Evolutionary conservation across 2,329 filamentous ascomycete species (phyloP), one percentile per base, ranked within the genome.

Genomic region (Fusarium succisae): DNA sequence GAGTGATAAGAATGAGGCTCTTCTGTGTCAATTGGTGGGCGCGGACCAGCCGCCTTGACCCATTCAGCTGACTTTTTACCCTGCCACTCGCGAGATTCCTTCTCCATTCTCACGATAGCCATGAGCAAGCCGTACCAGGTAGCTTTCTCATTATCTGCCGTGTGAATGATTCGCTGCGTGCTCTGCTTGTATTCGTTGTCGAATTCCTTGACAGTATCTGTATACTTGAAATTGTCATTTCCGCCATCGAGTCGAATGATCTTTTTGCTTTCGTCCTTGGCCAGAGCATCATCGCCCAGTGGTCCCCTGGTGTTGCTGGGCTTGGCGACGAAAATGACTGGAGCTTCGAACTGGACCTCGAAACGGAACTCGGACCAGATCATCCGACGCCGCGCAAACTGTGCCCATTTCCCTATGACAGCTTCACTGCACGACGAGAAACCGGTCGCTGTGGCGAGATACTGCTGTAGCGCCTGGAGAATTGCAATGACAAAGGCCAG

Each of bases 261-360:
- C 30, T 76, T 76, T 18, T 65, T 63, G 32, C 50, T 66, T n/a
- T 72, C 56, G 6, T 76, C 73, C 5, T 32, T 63, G 5, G 63
- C 55, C 1, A 64, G 55, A 2, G 61, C 68, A 41, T 77, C 72
- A 8, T 69, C 70, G 3, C 74, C 74, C 1, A 78, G 22, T 1
- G 79, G 79, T 3, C 83, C 83, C 6, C 73, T 78, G 0, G 47
- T 70, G 76, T 86, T 86, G 18, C 37, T 62, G 0, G 83, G 79
- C 1, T 75, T 77, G 10, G 81, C 84, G 22, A 86, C 81, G 45
- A 86, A 85, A 43, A 86, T 82, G 57, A 86, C 84, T 17, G 84
- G 84, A 0, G 82, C 77, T 67, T 85, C 80, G 51, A 83, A 86
- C 43, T 80, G 78, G 3, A 85, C 84, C 45, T 84, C 83, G 67